Percentiles rank a stretch among this genome's conserved stretches.
Evolutionary conservation across 2,329 filamentous ascomycete genomes (phyloP).

Genomic region (Allantophomopsis lycopodina): DNA sequence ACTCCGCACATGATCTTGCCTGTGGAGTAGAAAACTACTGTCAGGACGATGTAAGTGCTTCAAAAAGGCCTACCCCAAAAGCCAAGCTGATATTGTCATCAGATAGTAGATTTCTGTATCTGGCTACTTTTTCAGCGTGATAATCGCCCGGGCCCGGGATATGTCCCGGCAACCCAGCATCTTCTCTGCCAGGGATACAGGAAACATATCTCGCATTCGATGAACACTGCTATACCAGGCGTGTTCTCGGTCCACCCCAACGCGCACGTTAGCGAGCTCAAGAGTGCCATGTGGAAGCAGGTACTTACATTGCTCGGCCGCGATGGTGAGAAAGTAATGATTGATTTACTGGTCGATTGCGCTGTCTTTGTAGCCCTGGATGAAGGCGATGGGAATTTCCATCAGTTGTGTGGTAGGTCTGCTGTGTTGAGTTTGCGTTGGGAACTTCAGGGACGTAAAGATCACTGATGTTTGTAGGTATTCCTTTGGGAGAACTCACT

Average conservation of each 20-base stretch:
- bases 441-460: no score
- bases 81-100: constrained; percentile 1
- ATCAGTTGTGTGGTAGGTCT: constrained; percentile 62
- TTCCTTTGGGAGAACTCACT: constrained; percentile 14
- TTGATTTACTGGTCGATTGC: constrained; percentile 62
- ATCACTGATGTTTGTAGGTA: not conserved
- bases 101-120: constrained; percentile 68
- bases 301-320: constrained; percentile 62
- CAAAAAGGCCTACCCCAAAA: not conserved
- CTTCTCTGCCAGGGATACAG: constrained; percentile 76
- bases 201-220: constrained; percentile 20
- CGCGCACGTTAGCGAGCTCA: constrained; percentile 54
- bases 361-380: constrained; percentile 58
- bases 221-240: constrained; percentile 42
- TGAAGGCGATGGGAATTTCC: constrained; percentile 48
- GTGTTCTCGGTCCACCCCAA: constrained; percentile 54
- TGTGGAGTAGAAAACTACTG: constrained; percentile 30
- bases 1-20: constrained; percentile 33
- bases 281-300: constrained; percentile 58
- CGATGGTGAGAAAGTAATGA: constrained; percentile 64
- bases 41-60: constrained; percentile 46
- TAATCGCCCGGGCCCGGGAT: constrained; percentile 27
- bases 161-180: constrained; percentile 38
- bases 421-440: no score
- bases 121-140: constrained; percentile 60